phyloP scores from a whole-genome alignment of 371 early-diverging fungal genomes.

The Rhizomucor pusillus region DNA sequence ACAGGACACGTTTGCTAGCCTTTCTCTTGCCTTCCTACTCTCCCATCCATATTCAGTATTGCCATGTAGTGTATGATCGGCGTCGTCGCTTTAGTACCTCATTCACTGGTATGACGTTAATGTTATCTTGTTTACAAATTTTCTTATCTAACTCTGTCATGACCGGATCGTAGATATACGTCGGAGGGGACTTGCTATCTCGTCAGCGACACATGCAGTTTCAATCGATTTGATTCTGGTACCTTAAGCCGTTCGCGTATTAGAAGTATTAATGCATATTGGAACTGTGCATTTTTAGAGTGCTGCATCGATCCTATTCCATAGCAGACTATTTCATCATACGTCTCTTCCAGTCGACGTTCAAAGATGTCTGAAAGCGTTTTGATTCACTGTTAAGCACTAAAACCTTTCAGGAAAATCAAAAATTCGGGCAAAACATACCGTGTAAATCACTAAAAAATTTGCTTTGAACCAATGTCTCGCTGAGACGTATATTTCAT shows the following conservation, averaged over 20 bases:
- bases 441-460: constrained; percentile 37
- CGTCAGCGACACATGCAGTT: background rate
- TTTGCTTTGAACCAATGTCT: constrained; percentile 21
- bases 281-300: constrained; percentile 58
- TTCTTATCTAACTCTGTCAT: constrained; percentile 58
- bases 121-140: constrained; percentile 30
- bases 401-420: background rate
- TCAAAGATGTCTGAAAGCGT: constrained; percentile 18
- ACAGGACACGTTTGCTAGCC: constrained; percentile 39
- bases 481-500: constrained; percentile 13
- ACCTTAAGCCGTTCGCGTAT: constrained; percentile 53
- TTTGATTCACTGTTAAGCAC: background rate
- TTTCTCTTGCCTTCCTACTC: constrained; percentile 22
- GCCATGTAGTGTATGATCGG: background rate
- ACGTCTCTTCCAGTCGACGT: constrained; percentile 17
- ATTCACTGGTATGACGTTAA: constrained; percentile 40
- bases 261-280: constrained; percentile 51
- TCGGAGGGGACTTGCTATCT: background rate
- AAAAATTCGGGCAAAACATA: constrained; percentile 2
- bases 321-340: constrained; percentile 56
- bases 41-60: background rate
- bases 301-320: constrained; percentile 63
- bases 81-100: constrained; percentile 27
- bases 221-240: background rate
- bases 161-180: constrained; percentile 61